Base-by-base conservation (phyloP, 208 protist species). In the Wallacemonas collosoma region DNA sequence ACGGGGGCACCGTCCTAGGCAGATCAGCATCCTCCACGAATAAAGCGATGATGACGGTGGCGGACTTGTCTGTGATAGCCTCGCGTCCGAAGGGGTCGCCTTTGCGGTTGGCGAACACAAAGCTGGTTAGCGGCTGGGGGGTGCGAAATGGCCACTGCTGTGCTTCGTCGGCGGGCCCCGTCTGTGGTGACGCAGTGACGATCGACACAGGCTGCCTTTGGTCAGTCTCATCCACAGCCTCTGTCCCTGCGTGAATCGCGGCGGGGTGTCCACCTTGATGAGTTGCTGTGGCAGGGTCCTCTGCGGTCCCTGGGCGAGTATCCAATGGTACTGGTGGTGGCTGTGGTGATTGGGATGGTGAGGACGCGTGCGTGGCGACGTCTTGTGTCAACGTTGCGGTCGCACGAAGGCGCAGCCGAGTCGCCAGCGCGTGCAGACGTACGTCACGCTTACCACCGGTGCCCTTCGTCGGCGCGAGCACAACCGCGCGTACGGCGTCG, bases 131-230 rank as follows among this genome's bases (percentile, higher is more conserved):
- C 35, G 90, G 86, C 14, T 81, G 71, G 1, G 86, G 76, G 12
- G 61, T 62, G 3, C 67, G 80, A 69, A 93, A 92, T 6, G 90
- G 90, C 87, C 87, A 95, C 48, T 14, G 43, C 6, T 8, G 14
- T 17, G 47, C 61, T 2, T 26, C 62, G 15, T 51, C 43, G 11
- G 36, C 14, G 17, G 44, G 35, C 3, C 15, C 38, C 57, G 57
- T 44, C 47, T 68, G 40, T 8, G 61, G 61, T 48, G 43, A 26
- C 26, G 26, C 26, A 26, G 26, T 26, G 26, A 26, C 26, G 26
- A 26, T 26, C 0, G 26, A 26, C 26, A 26, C 26, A 26, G 26
- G 26, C 26, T 26, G 26, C 26, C 26, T 0, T 26, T 26, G 26
- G 26, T 26, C 26, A 0, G 26, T 26, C 26, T 26, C 26, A 26